These are phyloP conservation scores for Thielaviopsis euricoi DNA, from an alignment of 2,329 filamentous ascomycete genomes.

Conservation along the genomic window DNA sequence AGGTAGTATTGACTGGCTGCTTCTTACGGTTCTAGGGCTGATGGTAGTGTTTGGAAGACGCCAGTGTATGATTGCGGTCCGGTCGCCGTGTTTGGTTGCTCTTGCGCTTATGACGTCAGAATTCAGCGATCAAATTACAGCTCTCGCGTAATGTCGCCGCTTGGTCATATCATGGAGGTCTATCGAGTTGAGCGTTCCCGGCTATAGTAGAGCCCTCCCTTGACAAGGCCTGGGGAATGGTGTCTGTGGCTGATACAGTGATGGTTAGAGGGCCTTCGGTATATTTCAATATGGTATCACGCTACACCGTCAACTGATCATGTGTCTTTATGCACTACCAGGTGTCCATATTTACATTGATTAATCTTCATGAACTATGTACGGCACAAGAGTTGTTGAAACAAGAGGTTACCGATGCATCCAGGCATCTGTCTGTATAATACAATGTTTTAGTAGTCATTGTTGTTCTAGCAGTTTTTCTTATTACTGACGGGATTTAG, in stretches of 20 bases:
- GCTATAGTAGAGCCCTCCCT: no score
- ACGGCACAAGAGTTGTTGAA: neutral
- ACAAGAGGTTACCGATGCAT: neutral
- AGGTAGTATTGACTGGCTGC: neutral
- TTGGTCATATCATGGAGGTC: neutral
- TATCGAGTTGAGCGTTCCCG: neutral
- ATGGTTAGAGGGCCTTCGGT: neutral
- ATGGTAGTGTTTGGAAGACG: neutral
- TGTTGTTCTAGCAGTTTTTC: neutral
- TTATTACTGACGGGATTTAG: neutral
- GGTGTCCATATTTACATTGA: no score
- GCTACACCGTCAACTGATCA: neutral
- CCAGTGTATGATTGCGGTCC: neutral
- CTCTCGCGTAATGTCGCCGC: neutral
- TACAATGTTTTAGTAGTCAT: no score
- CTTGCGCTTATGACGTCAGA: neutral
- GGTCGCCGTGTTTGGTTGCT: neutral
- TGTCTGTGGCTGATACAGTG: neutral
- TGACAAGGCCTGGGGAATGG: neutral
- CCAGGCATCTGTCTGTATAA: no score
- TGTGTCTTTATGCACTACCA: no score
- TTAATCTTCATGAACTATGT: neutral
- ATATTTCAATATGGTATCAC: neutral
- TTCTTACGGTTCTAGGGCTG: neutral
- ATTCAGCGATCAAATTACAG: neutral